Conservation (phyloP, 2,329 filamentous ascomycete species). For the Leptographium galeiforme region DNA sequence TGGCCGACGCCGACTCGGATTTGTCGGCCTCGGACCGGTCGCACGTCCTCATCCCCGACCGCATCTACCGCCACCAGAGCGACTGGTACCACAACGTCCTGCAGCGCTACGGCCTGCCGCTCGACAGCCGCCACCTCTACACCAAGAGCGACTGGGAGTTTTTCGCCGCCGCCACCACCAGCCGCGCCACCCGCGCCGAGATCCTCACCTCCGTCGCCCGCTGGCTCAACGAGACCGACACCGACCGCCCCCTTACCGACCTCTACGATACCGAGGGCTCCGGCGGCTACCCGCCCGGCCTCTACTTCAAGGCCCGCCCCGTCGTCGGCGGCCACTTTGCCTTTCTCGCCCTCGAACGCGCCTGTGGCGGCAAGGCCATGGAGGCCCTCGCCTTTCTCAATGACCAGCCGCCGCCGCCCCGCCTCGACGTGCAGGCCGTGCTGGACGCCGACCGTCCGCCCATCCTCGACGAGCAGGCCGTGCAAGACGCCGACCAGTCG, state of each 20-base stretch:
- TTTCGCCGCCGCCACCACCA: constrained; percentile 69
- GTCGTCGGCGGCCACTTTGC: constrained; percentile 81
- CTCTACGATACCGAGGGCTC: constrained; percentile 68
- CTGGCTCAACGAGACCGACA: constrained; percentile 76
- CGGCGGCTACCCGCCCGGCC: constrained; percentile 60
- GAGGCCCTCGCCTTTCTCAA: constrained; percentile 40
- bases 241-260: constrained; percentile 66
- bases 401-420: constrained; percentile 13
- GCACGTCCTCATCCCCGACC: constrained; percentile 56
- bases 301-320: constrained; percentile 67
- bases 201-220: constrained; percentile 61
- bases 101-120: constrained; percentile 69
- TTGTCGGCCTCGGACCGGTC: too few species aligned
- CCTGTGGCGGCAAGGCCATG: constrained; percentile 57
- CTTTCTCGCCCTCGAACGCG: constrained; percentile 66
- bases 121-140: constrained; percentile 72
- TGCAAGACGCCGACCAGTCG: constrained; percentile 7
- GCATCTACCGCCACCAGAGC: constrained; percentile 67
- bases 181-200: constrained; percentile 50
- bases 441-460: constrained; percentile 8
- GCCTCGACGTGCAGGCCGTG: constrained; percentile 9
- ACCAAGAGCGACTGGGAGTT: constrained; percentile 89
- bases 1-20: constrained; percentile 5
- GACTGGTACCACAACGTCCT: constrained; percentile 69
- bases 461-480: constrained; percentile 8